Evolutionary conservation across 495 filamentous ascomycete genomes (phyloP).

Genomic region (Aspergillus coremiiformis): DNA sequence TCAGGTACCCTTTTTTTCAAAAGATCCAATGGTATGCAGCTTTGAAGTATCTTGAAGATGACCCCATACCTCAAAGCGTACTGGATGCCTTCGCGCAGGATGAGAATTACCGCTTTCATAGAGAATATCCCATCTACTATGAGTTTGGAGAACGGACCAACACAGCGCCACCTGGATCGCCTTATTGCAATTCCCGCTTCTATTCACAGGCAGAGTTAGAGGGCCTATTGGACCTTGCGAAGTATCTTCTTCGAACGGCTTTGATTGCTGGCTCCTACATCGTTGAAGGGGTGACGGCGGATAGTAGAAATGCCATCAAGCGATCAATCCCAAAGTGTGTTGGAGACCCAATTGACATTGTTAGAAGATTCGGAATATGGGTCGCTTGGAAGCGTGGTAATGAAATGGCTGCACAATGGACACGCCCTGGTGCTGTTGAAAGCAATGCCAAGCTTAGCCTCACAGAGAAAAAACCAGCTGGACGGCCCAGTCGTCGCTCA

Average conservation of each 20-base stretch:
- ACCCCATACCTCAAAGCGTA: slow-evolving; percentile 57
- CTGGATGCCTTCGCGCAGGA: slow-evolving; percentile 50
- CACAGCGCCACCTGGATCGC: slow-evolving; percentile 35
- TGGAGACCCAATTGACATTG: slow-evolving; percentile 54
- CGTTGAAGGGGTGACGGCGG: slow-evolving; percentile 51
- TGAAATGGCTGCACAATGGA: slow-evolving; percentile 61
- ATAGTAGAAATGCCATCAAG: slow-evolving; percentile 51
- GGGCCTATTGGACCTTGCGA: slow-evolving; percentile 54
- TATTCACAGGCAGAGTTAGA: slow-evolving; percentile 66
- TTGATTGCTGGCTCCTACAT: slow-evolving; percentile 58
- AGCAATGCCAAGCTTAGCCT: slow-evolving; percentile 38
- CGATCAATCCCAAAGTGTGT: slow-evolving; percentile 57
- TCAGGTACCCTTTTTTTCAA: slow-evolving; percentile 67
- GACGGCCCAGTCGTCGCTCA: slow-evolving; percentile 39
- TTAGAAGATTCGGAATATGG: slow-evolving; percentile 62
- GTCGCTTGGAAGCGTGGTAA: slow-evolving; percentile 68
- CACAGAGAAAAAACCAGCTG: slow-evolving; percentile 36
- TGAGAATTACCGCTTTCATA: slow-evolving; percentile 43
- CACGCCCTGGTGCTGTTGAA: slow-evolving; percentile 42
- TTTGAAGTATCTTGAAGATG: slow-evolving; percentile 58
- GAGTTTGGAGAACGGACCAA: slow-evolving; percentile 51
- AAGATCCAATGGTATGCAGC: slow-evolving; percentile 68
- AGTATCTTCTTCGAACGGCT: slow-evolving; percentile 61
- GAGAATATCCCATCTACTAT: slow-evolving; percentile 49
- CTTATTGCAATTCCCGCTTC: slow-evolving; percentile 52